A percentile compares a stretch with the other conserved stretches of the same genome.
Evolutionary conservation across 2,329 filamentous ascomycete species (phyloP).

Genomic region (Sclerotinia borealis): DNA sequence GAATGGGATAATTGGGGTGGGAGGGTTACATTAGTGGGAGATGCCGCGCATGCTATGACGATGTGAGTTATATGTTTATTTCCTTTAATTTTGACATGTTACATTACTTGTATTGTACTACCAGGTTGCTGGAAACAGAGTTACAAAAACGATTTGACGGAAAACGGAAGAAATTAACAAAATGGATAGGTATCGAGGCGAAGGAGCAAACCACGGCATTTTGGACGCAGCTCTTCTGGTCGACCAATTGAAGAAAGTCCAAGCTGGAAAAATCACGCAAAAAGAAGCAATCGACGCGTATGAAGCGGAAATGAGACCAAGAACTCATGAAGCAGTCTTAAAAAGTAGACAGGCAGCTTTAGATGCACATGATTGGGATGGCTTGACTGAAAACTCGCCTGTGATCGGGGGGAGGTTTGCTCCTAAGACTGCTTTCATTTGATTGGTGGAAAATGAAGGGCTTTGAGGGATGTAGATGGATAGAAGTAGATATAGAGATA

Average conservation of each 20-base stretch:
- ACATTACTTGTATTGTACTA: no score
- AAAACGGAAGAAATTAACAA: background rate
- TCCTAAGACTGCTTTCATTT: constrained; percentile 1
- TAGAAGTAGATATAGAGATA: background rate
- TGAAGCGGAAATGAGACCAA: constrained; percentile 39
- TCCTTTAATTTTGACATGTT: no score
- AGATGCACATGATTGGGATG: constrained; percentile 47
- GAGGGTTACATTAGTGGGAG: constrained; percentile 30
- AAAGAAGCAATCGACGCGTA: constrained; percentile 41
- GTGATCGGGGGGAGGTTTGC: constrained; percentile 32
- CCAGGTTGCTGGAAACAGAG: no score
- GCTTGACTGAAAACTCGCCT: constrained; percentile 37
- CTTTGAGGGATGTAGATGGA: background rate
- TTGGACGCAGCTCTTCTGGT: constrained; percentile 45
- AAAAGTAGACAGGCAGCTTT: constrained; percentile 47
- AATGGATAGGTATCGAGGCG: constrained; percentile 39
- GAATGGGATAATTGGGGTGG: constrained; percentile 30
- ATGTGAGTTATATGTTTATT: constrained; percentile 15
- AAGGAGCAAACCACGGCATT: constrained; percentile 53
- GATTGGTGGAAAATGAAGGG: background rate
- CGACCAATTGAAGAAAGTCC: constrained; percentile 24
- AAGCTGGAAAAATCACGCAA: constrained; percentile 11
- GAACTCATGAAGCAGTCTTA: constrained; percentile 42
- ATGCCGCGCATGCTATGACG: constrained; percentile 34
- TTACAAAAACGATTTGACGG: background rate